Evolutionary conservation across 768 basidiomycete species (phyloP), one percentile per base, ranked within the genome.

Genomic region (Lepiota venenata): DNA sequence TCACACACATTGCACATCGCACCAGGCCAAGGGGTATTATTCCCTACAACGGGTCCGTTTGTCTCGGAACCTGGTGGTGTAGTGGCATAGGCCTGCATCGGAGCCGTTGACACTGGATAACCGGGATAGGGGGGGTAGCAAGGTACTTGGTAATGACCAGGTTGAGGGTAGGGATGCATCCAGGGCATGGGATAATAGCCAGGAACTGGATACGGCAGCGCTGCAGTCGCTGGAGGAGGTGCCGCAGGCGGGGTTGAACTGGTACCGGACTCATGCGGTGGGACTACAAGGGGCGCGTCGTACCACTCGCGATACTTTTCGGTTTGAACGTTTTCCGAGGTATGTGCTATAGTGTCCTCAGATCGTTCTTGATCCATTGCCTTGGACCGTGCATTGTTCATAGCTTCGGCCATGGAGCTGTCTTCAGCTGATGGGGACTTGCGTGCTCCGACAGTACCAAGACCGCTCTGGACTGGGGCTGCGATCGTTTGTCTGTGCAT

Each of bases 81-180:
- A 10, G 66, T 52, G 58, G 62, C 64, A n/a, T 65, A 68, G 18
- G 58, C 47, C 38, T 57, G 63, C 46, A 45, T 65, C 47, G 50
- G 66, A 63, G 37, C 61, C 21, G 55, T 55, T 12, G 70, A 64
- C 18, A 76, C 58, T 14, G 76, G 64, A 66, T 77, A 81, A 5
- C 73, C 69, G n/a, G 76, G 63, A 58, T 76, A 82, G 25, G 74
- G 74, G 15, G 69, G 62, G 54, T 79, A 68, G 55, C 77, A 83
- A 25, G 80, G 77, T 56, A 82, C 61, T 29, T 76, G 79, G 58
- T 80, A 85, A 20, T 75, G 77, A 56, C 78, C 69, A 18, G 73
- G 77, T 25, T 74, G 75, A n/a, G 74, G 63, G 62, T 77, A 83
- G 10, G 76, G 71, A 37, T 77, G 76, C 45, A 80, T 66, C 85